Conservation (phyloP, 352 stramenopile species). For the Phytophthora pinifolia region DNA sequence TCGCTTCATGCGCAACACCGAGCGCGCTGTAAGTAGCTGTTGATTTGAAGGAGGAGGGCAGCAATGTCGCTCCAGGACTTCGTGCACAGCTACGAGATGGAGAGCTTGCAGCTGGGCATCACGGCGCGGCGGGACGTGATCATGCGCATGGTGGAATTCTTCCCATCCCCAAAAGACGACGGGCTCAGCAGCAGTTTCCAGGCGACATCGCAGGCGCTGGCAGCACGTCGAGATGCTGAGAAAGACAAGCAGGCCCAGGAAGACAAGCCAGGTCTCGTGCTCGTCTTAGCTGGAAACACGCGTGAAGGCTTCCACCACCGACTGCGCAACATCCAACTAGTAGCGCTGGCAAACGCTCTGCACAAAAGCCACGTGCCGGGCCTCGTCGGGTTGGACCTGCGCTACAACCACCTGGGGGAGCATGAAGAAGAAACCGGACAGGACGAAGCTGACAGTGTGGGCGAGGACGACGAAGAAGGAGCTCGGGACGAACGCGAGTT, state of each 20-base stretch:
- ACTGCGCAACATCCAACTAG: conserved; percentile 67
- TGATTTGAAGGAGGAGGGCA: neutral
- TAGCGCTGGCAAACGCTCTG: conserved; percentile 49
- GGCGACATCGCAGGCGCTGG: conserved; percentile 48
- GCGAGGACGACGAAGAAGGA: conserved; percentile 22
- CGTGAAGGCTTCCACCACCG: conserved; percentile 58
- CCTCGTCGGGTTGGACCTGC: conserved; percentile 49
- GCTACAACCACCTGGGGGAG: conserved; percentile 58
- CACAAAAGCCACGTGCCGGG: conserved; percentile 49
- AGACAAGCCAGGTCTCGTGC: conserved; percentile 6
- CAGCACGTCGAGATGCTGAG: conserved; percentile 33
- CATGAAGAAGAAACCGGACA: conserved; percentile 22
- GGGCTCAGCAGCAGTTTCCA: conserved; percentile 36
- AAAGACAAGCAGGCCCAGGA: conserved; percentile 6
- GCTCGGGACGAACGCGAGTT: conserved; percentile 39
- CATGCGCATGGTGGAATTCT: conserved; percentile 46
- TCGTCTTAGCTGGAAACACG: conserved; percentile 57
- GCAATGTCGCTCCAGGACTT: conserved; percentile 68
- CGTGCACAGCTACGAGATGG: conserved; percentile 74
- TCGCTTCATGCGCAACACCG: conserved; percentile 14
- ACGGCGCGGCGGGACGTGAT: conserved; percentile 61
- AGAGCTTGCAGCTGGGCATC: conserved; percentile 67
- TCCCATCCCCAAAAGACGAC: conserved; percentile 35
- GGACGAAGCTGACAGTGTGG: conserved; percentile 18
- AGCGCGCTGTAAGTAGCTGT: no score